phyloP scores from a whole-genome alignment of 495 filamentous ascomycete genomes.

The Choiromyces venosus region DNA sequence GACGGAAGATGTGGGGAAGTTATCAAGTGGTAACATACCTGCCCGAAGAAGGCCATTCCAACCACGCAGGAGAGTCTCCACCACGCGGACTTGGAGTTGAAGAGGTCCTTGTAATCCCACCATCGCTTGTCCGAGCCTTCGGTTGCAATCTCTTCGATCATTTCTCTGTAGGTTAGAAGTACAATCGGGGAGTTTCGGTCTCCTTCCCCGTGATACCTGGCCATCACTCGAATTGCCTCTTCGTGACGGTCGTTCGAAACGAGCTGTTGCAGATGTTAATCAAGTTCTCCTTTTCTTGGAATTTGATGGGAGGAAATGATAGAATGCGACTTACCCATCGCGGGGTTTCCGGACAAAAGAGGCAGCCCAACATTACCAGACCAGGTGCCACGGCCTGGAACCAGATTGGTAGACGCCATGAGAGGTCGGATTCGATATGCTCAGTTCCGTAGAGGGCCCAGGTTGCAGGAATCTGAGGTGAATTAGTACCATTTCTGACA shows the following conservation, averaged over 20 bases:
- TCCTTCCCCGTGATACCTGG: conserved; percentile 57
- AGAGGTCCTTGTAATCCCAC: conserved; percentile 62
- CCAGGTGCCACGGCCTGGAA: conserved; percentile 52
- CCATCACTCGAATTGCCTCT: conserved; percentile 52
- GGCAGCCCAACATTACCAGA: conserved; percentile 36
- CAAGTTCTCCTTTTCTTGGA: not conserved
- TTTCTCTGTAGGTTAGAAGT: conserved; percentile 55
- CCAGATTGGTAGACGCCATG: conserved; percentile 58
- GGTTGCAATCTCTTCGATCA: conserved; percentile 54
- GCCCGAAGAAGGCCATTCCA: conserved; percentile 59
- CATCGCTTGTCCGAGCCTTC: conserved; percentile 62
- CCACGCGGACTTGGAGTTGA: conserved; percentile 52
- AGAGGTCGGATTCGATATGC: conserved; percentile 37
- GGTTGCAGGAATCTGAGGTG: conserved; percentile 36
- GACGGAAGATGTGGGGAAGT: too few relatives aligned
- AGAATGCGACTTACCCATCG: conserved; percentile 38
- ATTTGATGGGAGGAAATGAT: not conserved
- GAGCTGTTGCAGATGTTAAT: conserved; percentile 17
- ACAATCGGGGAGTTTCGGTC: conserved; percentile 53
- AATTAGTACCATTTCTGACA: conserved; percentile 6
- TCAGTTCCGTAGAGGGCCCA: conserved; percentile 40
- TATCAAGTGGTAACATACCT: conserved; percentile 39
- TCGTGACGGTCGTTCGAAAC: conserved; percentile 52
- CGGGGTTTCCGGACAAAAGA: conserved; percentile 42
- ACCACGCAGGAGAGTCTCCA: conserved; percentile 48